phyloP scores from a whole-genome alignment of 139 green algal genomes.

The Marvania coccoides region DNA sequence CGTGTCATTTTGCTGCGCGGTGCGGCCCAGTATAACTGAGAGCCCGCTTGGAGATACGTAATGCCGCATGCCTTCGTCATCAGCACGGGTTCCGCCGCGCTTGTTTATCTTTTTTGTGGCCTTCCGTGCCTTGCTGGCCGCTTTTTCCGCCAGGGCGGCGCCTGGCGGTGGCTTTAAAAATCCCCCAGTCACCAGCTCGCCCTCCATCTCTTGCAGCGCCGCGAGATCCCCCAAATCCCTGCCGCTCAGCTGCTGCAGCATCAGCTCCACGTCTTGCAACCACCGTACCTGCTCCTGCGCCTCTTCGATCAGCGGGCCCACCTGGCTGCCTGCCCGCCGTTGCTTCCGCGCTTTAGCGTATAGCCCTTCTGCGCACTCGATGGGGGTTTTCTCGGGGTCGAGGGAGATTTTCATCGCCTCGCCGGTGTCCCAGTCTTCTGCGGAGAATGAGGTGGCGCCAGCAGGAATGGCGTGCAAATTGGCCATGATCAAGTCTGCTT shows the following conservation, averaged over 20 bases:
- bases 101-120: constrained; percentile 20
- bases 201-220: constrained; percentile 42
- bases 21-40: constrained; percentile 67
- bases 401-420: constrained; percentile 42
- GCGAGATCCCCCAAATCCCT: neutral
- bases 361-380: constrained; percentile 44
- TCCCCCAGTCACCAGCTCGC: constrained; percentile 57
- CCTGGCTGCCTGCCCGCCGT: constrained; percentile 40
- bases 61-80: constrained; percentile 28
- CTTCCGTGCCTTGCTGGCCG: constrained; percentile 49
- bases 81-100: neutral
- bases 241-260: constrained; percentile 24
- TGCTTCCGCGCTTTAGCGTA: constrained; percentile 67
- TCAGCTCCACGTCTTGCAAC: constrained; percentile 32
- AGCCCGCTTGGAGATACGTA: constrained; percentile 56
- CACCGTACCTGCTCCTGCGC: constrained; percentile 27
- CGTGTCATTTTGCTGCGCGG: constrained; percentile 82
- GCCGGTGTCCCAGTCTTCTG: constrained; percentile 76
- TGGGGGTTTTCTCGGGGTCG: constrained; percentile 29
- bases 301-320: constrained; percentile 59
- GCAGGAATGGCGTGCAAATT: constrained; percentile 53
- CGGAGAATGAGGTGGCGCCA: constrained; percentile 25
- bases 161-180: constrained; percentile 63
- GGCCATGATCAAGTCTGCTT: constrained; percentile 70
- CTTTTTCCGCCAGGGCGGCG: constrained; percentile 51